These are phyloP conservation scores for slime mould (Dictyostelium discoideum) DNA, from an alignment of 78 protist species.

Conservation along the genomic window DNA sequence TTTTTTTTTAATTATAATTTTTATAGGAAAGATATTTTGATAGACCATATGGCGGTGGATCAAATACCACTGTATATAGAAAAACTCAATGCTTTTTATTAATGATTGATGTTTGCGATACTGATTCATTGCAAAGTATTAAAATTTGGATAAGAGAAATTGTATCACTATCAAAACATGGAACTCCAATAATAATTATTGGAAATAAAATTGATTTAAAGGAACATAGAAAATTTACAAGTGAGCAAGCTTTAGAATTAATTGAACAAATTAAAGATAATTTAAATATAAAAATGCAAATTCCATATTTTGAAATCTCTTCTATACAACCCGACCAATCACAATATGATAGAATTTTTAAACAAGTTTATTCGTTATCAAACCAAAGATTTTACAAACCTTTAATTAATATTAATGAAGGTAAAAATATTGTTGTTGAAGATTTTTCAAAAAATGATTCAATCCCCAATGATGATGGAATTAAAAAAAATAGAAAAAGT, in stretches of 20 bases:
- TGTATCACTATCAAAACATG: background rate
- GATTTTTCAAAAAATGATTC: background rate
- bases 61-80: background rate
- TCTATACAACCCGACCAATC: background rate
- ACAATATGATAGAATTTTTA: background rate
- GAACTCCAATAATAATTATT: background rate
- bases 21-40: background rate
- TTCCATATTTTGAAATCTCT: background rate
- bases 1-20: background rate
- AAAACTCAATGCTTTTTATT: background rate
- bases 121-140: background rate
- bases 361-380: background rate
- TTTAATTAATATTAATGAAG: background rate
- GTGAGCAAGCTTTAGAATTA: background rate
- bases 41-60: background rate
- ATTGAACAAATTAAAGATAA: background rate
- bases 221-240: background rate
- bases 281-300: background rate
- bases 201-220: background rate
- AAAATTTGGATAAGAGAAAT: background rate
- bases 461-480: background rate
- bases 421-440: background rate
- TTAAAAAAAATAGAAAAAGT: background rate
- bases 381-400: background rate
- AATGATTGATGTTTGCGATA: constrained; percentile 2